Evolutionary conservation across 2,329 filamentous ascomycete genomes (phyloP).

Genomic region (Purpureocillium lavendulum): DNA sequence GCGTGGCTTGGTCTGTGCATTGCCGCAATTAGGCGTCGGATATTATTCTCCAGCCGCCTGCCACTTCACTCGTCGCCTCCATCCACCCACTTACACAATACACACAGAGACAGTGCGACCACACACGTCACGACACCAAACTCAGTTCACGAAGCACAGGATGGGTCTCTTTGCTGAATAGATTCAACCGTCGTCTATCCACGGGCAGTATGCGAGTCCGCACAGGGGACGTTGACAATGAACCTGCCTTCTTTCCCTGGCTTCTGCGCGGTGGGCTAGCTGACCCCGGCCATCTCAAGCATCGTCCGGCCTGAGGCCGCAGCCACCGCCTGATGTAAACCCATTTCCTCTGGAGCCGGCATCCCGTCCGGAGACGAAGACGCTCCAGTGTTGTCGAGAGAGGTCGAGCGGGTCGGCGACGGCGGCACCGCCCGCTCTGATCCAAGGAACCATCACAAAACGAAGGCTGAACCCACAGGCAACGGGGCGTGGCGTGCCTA

Average conservation of each 20-base stretch:
- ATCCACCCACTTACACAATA: no score
- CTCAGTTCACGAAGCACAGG: no score
- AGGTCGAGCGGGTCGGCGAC: not conserved
- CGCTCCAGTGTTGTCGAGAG: slow-evolving; percentile 13
- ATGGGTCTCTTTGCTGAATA: slow-evolving; percentile 9
- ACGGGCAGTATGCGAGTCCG: not conserved
- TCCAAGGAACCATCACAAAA: slow-evolving; percentile 21
- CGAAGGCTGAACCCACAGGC: slow-evolving; percentile 19
- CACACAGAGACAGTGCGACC: no score
- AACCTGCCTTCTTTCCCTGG: slow-evolving; percentile 15
- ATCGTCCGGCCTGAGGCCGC: slow-evolving; percentile 20
- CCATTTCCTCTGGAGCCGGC: slow-evolving; percentile 13
- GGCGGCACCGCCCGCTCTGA: slow-evolving; percentile 1
- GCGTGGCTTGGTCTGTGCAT: no score
- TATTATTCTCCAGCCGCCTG: no score
- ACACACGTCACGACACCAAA: no score
- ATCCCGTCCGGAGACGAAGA: slow-evolving; percentile 13
- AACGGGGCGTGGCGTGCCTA: slow-evolving; percentile 16
- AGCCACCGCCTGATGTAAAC: slow-evolving; percentile 12
- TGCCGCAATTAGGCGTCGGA: no score
- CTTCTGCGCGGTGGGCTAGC: no score
- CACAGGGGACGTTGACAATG: not conserved
- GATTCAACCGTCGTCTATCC: slow-evolving; percentile 46
- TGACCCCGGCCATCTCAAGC: slow-evolving; percentile 10
- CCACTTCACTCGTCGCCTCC: no score